A percentile compares a stretch with the other conserved stretches of the same genome.
These are phyloP conservation scores for Hyphochytrium catenoides DNA, from an alignment of 352 stramenopile species.

Conservation along the genomic window DNA sequence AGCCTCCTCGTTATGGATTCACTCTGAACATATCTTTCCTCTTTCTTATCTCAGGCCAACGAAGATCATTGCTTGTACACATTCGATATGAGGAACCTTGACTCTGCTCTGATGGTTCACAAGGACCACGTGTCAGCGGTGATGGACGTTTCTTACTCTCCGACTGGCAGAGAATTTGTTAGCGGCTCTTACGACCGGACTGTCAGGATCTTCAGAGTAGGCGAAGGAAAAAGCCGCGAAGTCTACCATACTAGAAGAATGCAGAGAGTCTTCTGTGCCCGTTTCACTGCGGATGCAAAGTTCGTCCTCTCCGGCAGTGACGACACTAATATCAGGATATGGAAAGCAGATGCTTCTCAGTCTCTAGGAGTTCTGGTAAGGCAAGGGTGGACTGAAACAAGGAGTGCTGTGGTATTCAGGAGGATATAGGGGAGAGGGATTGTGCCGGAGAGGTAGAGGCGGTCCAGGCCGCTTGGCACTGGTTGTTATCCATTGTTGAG, in stretches of 20 bases:
- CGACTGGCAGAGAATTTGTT: conserved; percentile 93
- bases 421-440: too few species aligned
- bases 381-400: too few species aligned
- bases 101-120: conserved; percentile 78
- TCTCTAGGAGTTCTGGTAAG: too few species aligned
- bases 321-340: conserved; percentile 97
- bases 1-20: conserved; percentile 2
- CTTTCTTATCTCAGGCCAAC: conserved; percentile 42
- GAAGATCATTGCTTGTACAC: conserved; percentile 98
- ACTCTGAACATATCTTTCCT: conserved; percentile 1
- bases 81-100: conserved; percentile 97
- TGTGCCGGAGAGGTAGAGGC: too few species aligned
- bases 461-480: too few species aligned
- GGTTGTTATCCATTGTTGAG: too few species aligned
- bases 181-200: conserved; percentile 95
- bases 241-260: conserved; percentile 98
- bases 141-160: conserved; percentile 91
- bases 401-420: too few species aligned
- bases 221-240: conserved; percentile 53
- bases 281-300: conserved; percentile 63
- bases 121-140: conserved; percentile 96
- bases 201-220: conserved; percentile 85
- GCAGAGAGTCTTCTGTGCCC: conserved; percentile 78
- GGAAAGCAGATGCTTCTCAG: conserved; percentile 87
- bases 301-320: conserved; percentile 95